Evolutionary conservation across 768 basidiomycete genomes (phyloP), one percentile per base, ranked within the genome.

Genomic region (Suillus placidus): DNA sequence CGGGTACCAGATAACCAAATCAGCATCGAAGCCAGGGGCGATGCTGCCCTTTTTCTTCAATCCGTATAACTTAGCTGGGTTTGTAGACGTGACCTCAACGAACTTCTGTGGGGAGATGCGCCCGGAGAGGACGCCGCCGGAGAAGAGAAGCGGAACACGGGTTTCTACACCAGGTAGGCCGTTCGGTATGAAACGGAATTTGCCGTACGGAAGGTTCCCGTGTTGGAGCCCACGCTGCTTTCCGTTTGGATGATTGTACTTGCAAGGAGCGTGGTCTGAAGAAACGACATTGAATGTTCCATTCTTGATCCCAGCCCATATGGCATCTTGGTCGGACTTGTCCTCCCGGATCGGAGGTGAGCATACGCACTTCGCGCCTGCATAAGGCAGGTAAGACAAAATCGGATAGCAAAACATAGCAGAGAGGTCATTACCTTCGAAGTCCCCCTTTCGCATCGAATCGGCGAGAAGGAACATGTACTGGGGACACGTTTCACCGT

Each of bases 131-230:
- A 79, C 77, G 16, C 78, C 78, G 2, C 67, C 66, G 20, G 74
- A 65, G 26, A 74, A 77, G 20, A 78, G 68, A 34, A 79, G 67
- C 2, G 78, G 78, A 0, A 71, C 66, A 32, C 77, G 73, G 5
- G 78, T 79, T 61, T 78, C 76, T 26, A 79, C 70, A 6, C 78
- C 78, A 6, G 78, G 78, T 2, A 76, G 69, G 6, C 77, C 77
- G 45, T 79, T 79, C 12, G 77, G 77, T 23, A 77, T 77, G 61
- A 68, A 64, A 8, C 70, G 55, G 72, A 78, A 78, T 63, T 77
- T 73, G 10, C 73, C 74, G 10, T 68, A 61, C 0, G 70, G 69
- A 47, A 75, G 74, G 38, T 73, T 71, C 13, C 69, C 70, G 6
- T 71, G 68, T 57, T 76, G 68, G 30, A 63, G 42, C 12, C 49